Evolutionary conservation across 441 rosid species (phyloP), one percentile per base, ranked within the genome.

Genomic region (Corymbia citriodora): DNA sequence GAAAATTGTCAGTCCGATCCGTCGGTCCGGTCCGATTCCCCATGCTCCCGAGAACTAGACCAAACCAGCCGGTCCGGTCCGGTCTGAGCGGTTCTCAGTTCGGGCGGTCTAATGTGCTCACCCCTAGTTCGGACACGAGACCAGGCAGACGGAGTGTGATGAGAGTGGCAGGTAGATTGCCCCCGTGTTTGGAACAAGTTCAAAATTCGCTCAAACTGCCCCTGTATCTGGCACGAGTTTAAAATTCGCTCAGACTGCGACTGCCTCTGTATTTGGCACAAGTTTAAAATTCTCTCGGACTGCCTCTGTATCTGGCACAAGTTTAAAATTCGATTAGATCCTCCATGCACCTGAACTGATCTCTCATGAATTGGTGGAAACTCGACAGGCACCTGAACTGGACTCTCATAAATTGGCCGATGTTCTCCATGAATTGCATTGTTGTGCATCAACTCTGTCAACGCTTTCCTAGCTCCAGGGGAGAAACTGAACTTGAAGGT

Each of bases 401-500:
- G 89, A 55, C 72, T 55, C 50, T 23, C 90, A 40, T 88, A 63
- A 59, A n/a, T 55, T 15, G 48, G 87, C 88, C 21, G 33, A 68
- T 23, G 53, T 36, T n/a, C 81, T 82, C 18, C 21, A 54, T 3
- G 9, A 27, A 79, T 1, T 27, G 81, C 57, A 61, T 54, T 52
- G 13, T 17, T 18, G 8, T 55, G 45, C 52, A 15, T 33, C 59
- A 27, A 74, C 83, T 40, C 52, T 79, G 87, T 55, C n/a, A 19
- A 53, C 49, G 81, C 45, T 16, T 93, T 88, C 91, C n/a, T 93
- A 87, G 88, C 89, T 6, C 89, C 53, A 31, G 52, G 70, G 52
- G 17, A 90, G 54, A 94, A 89, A 55, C 68, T 65, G 88, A 95
- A 96, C 89, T 92, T 94, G 94, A 94, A 95, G 91, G 95, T 95